Evolutionary conservation across 2,329 filamentous ascomycete species (phyloP).

Genomic region (Lachnellula hyalina): DNA sequence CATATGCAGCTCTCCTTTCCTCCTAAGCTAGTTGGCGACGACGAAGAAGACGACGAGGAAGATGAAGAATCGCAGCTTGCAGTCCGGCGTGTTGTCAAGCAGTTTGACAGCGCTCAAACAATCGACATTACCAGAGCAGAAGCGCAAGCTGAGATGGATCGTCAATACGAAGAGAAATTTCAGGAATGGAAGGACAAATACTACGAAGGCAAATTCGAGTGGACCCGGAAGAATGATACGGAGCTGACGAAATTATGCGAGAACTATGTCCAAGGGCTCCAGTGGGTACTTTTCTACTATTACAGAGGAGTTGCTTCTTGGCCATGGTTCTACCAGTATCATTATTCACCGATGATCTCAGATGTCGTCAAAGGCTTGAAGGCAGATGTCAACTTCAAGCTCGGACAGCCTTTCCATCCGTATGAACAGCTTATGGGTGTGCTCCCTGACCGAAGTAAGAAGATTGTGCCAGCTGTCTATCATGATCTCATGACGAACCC

Average conservation of each 20-base stretch:
- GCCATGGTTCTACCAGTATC: constrained; percentile 97
- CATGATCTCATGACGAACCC: constrained; percentile 89
- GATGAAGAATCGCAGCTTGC: constrained; percentile 83
- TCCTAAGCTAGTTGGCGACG: constrained; percentile 44
- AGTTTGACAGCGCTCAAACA: constrained; percentile 85
- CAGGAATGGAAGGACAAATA: constrained; percentile 91
- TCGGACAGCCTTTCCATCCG: constrained; percentile 91
- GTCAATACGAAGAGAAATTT: constrained; percentile 88
- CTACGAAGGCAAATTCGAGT: constrained; percentile 86
- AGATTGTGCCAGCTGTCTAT: constrained; percentile 83
- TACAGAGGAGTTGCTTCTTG: constrained; percentile 95
- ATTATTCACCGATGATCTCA: constrained; percentile 96
- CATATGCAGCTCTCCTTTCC: constrained; percentile 59
- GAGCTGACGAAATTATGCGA: constrained; percentile 80
- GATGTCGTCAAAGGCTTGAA: constrained; percentile 85
- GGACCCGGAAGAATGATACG: constrained; percentile 73
- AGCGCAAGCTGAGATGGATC: constrained; percentile 70
- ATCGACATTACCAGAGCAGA: constrained; percentile 76
- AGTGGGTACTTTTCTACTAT: constrained; percentile 98
- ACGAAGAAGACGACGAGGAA: constrained; percentile 63
- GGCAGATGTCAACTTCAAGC: constrained; percentile 84
- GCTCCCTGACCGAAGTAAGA: constrained; percentile 93
- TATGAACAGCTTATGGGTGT: constrained; percentile 99
- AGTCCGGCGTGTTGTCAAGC: constrained; percentile 76
- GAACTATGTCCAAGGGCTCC: constrained; percentile 95